phyloP scores from a whole-genome alignment of 495 filamentous ascomycete genomes.

The Hypoxylon intermedium region DNA sequence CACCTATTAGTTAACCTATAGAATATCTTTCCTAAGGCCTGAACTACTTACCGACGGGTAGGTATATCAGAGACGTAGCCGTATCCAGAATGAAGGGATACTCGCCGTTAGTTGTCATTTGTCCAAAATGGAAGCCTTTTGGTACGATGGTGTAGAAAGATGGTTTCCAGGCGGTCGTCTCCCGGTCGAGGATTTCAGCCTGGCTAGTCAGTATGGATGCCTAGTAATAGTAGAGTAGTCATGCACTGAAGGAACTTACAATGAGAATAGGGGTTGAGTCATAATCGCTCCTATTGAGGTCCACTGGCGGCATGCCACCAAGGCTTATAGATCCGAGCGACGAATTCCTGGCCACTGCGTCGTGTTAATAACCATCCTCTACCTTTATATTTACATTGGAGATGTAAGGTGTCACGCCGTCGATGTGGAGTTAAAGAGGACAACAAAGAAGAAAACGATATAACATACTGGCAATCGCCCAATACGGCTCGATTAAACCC shows the following conservation, averaged over 20 bases:
- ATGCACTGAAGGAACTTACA: constrained; percentile 31
- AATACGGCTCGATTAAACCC: constrained; percentile 60
- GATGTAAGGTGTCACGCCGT: not conserved
- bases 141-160: constrained; percentile 54
- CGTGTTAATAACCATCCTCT: not conserved
- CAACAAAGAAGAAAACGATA: not conserved
- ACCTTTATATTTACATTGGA: not conserved
- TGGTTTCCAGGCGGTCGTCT: constrained; percentile 41
- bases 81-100: constrained; percentile 58
- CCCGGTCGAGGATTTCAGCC: constrained; percentile 37
- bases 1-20: not conserved
- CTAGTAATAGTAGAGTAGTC: not conserved
- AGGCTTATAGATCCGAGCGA: constrained; percentile 58
- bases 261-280: constrained; percentile 51
- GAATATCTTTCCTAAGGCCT: not conserved
- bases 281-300: constrained; percentile 39
- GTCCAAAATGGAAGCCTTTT: constrained; percentile 47
- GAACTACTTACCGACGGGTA: constrained; percentile 38
- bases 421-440: not conserved
- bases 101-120: constrained; percentile 40
- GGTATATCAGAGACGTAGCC: constrained; percentile 54
- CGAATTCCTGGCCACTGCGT: constrained; percentile 44
- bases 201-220: constrained; percentile 21
- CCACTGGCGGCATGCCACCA: constrained; percentile 55
- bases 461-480: constrained; percentile 56